Base-by-base conservation (phyloP, 2,329 filamentous ascomycete species). In the Pseudocercospora eumusae region DNA sequence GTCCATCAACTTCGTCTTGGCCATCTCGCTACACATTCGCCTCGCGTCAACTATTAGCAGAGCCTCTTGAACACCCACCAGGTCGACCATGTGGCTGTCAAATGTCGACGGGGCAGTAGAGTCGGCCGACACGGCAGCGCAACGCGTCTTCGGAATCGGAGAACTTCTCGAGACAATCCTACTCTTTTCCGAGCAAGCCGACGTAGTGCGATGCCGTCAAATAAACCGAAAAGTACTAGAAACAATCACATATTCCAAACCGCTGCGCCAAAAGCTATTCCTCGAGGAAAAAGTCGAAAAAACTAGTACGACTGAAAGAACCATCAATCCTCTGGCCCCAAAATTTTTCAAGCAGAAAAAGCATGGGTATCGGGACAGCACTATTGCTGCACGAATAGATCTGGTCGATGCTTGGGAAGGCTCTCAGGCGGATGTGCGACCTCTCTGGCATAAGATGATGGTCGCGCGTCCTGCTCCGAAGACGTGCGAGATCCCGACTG, bases 131-230 rank as follows among this genome's bases (percentile, higher is more conserved):
- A 58, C 52, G 28, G 57, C 64, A 28, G 65, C 64, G 28, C 64
- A 56, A 33, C 62, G 65, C 11, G 64, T 66, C 15, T 61, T 69
- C 8, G 65, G 61, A 7, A 44, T 69, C 20, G 62, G 64, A 25
- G 67, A 69, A 49, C 61, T 69, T 31, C 60, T 65, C 15, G 67
- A 69, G 42, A 33, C 59, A 18, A 66, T 69, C 20, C 40, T 69
- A 42, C 18, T 63, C 56, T 61, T 54, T 28, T 60, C 25, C 9
- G 49, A 45, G 20, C 47, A 59, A 18, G 44, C 60, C 7, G 67
- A 69, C 42, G 44, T 68, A 10, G 36, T 69, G 15, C 36, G 62
- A 42, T 66, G 56, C 36, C 65, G 65, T 49, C 62, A 62, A 28
- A 60, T 65, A 8, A 68, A 62, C 23, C 60, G 33, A 15, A 66